Percentiles rank a stretch among this genome's conserved stretches.
Conservation (phyloP, 768 basidiomycete species). For the Kwoniella dejecticola region DNA sequence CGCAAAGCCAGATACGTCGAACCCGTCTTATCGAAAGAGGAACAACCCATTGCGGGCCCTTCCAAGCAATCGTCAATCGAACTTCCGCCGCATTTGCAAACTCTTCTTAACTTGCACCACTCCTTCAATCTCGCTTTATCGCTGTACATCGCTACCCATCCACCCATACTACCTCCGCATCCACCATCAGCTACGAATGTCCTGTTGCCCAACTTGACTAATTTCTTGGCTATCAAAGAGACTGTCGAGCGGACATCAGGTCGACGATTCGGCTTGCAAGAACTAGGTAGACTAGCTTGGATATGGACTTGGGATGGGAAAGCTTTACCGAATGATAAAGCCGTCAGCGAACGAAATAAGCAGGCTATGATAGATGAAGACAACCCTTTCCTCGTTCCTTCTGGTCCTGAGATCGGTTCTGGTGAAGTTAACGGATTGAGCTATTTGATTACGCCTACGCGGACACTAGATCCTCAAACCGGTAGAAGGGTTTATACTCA, state of each 20-base stretch:
- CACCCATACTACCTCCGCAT: conserved; percentile 53
- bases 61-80: conserved; percentile 9
- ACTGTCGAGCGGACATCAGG: conserved; percentile 49
- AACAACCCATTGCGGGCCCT: background rate
- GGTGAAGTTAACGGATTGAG: conserved; percentile 25
- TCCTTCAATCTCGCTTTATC: conserved; percentile 53
- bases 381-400: conserved; percentile 45
- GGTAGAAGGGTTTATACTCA: conserved; percentile 47
- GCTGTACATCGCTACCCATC: conserved; percentile 51
- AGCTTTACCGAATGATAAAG: conserved; percentile 28
- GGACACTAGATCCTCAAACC: conserved; percentile 43
- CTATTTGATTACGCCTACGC: conserved; percentile 48
- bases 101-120: conserved; percentile 46
- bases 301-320: conserved; percentile 53
- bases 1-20: conserved; percentile 21
- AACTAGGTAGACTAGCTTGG: conserved; percentile 50
- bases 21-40: conserved; percentile 4
- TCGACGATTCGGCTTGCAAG: conserved; percentile 46
- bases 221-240: conserved; percentile 42
- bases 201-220: conserved; percentile 47
- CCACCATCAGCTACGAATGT: conserved; percentile 33
- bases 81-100: conserved; percentile 47
- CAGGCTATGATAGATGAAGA: conserved; percentile 27
- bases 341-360: conserved; percentile 21
- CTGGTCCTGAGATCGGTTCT: background rate